Conservation (phyloP, 116 monocot genomes). For the Posidonia oceanica region DNA sequence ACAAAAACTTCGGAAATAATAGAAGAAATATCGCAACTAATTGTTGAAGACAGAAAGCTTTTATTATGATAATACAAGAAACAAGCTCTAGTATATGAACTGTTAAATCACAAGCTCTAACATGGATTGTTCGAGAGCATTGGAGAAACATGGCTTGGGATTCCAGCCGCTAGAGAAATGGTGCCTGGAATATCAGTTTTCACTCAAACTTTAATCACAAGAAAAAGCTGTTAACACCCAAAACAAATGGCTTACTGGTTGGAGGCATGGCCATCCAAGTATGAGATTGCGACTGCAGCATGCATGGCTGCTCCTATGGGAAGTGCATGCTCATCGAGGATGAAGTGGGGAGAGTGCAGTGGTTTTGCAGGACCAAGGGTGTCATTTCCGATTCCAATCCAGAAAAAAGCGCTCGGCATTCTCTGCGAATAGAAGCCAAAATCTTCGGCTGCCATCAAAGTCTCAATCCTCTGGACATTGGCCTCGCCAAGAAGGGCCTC, state of each 20-base stretch:
- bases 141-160: no score
- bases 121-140: no score
- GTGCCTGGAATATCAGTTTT: no score
- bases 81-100: no score
- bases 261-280: constrained; percentile 13
- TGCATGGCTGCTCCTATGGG: constrained; percentile 68
- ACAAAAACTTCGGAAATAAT: no score
- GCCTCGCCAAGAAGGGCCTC: constrained; percentile 39
- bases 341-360: constrained; percentile 55
- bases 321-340: constrained; percentile 45
- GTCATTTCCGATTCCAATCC: constrained; percentile 44
- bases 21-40: no score
- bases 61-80: no score
- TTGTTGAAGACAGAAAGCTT: no score
- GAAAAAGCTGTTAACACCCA: not conserved
- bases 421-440: constrained; percentile 65
- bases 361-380: constrained; percentile 22
- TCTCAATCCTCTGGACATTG: constrained; percentile 15
- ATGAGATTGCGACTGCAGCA: constrained; percentile 47
- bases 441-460: constrained; percentile 58
- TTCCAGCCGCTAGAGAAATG: no score
- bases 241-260: not conserved
- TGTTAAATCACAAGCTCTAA: no score
- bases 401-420: constrained; percentile 45
- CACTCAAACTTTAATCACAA: not conserved